Evolutionary conservation across 225 moss, liverwort and hornwort genomes (phyloP).

Genomic region (Takakia lepidozioides): DNA sequence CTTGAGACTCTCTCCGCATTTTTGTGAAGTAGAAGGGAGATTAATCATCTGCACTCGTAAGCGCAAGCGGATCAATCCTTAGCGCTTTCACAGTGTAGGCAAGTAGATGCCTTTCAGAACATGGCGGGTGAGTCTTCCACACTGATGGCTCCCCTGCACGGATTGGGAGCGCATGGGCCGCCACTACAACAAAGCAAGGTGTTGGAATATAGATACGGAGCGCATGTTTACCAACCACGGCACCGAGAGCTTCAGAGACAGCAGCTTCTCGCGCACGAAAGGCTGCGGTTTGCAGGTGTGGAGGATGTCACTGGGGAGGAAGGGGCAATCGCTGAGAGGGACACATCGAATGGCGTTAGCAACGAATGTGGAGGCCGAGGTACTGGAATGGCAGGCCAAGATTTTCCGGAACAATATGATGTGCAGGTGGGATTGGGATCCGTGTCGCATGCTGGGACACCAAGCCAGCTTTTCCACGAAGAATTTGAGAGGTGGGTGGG

Average conservation of each 20-base stretch:
- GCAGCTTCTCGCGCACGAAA: slow-evolving; percentile 3
- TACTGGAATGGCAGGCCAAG: neutral
- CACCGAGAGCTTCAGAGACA: neutral
- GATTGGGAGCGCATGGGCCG: slow-evolving; percentile 7
- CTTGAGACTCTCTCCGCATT: no score
- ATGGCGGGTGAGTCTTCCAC: slow-evolving; percentile 8
- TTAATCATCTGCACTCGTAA: no score
- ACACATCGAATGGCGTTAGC: neutral
- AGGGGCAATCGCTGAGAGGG: slow-evolving; percentile 3
- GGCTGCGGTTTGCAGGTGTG: slow-evolving; percentile 4
- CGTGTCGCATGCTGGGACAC: slow-evolving; percentile 2
- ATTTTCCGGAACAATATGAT: slow-evolving; percentile 2
- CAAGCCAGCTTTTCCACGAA: slow-evolving; percentile 2
- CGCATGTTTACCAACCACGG: slow-evolving; percentile 5
- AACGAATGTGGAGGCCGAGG: neutral
- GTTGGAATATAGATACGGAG: slow-evolving; percentile 2
- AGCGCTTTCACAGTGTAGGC: no score
- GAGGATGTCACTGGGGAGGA: neutral
- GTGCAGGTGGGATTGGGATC: slow-evolving; percentile 6
- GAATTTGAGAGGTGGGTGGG: slow-evolving; percentile 3
- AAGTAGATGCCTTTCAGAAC: no score
- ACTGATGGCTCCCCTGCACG: slow-evolving; percentile 7
- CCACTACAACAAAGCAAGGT: neutral
- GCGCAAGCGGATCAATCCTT: no score
- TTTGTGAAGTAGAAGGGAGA: no score